These are phyloP conservation scores for Candida orba DNA, from an alignment of 805 yeast genomes.

Conservation along the genomic window DNA sequence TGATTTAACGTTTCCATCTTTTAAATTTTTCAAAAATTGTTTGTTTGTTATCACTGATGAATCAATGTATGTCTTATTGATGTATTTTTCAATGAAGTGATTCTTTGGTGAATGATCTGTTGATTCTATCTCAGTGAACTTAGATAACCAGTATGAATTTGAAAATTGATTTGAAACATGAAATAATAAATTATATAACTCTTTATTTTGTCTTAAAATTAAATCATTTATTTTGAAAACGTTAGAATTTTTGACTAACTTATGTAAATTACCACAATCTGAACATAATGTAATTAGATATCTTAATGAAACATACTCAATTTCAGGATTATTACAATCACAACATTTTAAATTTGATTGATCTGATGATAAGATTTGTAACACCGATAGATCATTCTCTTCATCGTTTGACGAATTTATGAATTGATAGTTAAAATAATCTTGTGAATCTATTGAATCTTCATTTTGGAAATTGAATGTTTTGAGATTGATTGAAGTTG, in stretches of 20 bases:
- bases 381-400: neutral
- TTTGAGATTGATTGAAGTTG: constrained; percentile 40
- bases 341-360: constrained; percentile 62
- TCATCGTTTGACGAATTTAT: too few relatives aligned
- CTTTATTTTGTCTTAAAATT: constrained; percentile 44
- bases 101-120: constrained; percentile 14
- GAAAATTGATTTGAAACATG: constrained; percentile 47
- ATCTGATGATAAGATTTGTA: constrained; percentile 26
- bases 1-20: too few relatives aligned
- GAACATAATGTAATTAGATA: constrained; percentile 68
- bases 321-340: constrained; percentile 66
- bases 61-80: too few relatives aligned
- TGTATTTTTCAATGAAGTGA: too few relatives aligned
- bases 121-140: too few relatives aligned
- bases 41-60: too few relatives aligned
- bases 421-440: too few relatives aligned
- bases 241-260: constrained; percentile 73
- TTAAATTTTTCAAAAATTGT: too few relatives aligned
- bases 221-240: constrained; percentile 69
- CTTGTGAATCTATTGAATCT: too few relatives aligned
- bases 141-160: constrained; percentile 54
- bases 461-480: constrained; percentile 1
- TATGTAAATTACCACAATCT: constrained; percentile 82
- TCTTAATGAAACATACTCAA: constrained; percentile 86
- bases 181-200: constrained; percentile 48